Conservation (phyloP, 2,329 filamentous ascomycete species). For the Coleophoma eucalyptorum region DNA sequence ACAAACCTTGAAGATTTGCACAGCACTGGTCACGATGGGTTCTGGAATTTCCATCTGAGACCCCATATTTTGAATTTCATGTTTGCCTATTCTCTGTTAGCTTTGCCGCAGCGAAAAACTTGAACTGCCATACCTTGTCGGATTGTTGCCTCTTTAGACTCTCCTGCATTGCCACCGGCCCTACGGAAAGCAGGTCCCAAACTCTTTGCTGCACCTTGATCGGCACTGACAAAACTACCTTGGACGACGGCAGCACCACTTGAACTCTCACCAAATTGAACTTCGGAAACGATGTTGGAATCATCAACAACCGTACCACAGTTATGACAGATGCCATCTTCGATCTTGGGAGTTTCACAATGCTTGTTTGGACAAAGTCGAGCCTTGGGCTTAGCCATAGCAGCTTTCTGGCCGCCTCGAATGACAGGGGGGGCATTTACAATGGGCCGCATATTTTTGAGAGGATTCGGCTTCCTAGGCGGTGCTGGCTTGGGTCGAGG, state of each 20-base stretch:
- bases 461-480: slow-evolving; percentile 5
- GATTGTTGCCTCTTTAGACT: slow-evolving; percentile 56
- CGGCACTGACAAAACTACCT: slow-evolving; percentile 81
- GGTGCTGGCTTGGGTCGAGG: slow-evolving; percentile 1
- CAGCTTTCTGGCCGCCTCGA: not conserved
- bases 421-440: slow-evolving; percentile 1
- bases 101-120: slow-evolving; percentile 5
- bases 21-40: slow-evolving; percentile 59
- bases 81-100: slow-evolving; percentile 24
- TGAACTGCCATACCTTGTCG: slow-evolving; percentile 33
- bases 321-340: slow-evolving; percentile 69
- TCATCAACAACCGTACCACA: slow-evolving; percentile 85
- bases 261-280: slow-evolving; percentile 85
- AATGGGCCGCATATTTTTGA: slow-evolving; percentile 4
- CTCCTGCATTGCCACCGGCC: slow-evolving; percentile 52
- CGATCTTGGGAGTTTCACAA: slow-evolving; percentile 57
- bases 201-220: slow-evolving; percentile 59
- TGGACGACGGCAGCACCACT: slow-evolving; percentile 86
- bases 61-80: slow-evolving; percentile 59
- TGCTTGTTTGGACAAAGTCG: slow-evolving; percentile 50
- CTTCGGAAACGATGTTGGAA: slow-evolving; percentile 86
- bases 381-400: slow-evolving; percentile 6
- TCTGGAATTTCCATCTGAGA: slow-evolving; percentile 57
- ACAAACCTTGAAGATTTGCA: slow-evolving; percentile 74
- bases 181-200: slow-evolving; percentile 59